A percentile compares a stretch with the other conserved stretches of the same genome.
Evolutionary conservation across 23 red algal genomes (phyloP).

Genomic region (Rhodosorus marinus): DNA sequence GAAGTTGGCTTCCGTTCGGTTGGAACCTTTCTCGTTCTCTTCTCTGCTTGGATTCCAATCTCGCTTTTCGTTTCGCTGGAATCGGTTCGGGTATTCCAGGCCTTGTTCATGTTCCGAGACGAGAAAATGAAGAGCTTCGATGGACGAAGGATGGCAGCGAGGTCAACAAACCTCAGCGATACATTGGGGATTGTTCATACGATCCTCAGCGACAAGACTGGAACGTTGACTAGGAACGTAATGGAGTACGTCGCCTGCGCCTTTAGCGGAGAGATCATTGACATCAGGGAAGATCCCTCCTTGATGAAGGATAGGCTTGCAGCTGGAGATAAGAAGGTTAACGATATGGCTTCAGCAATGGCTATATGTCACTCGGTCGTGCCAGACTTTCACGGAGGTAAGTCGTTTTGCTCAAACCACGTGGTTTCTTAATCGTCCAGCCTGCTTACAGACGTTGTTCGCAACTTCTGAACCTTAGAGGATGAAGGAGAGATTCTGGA

Average conservation of each 20-base stretch:
- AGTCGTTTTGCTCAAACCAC: no score
- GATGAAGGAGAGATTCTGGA: no score
- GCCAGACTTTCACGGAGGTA: no score
- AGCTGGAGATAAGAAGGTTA: no score
- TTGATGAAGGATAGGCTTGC: no score
- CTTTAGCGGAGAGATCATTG: conserved; percentile 22
- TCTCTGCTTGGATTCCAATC: conserved; percentile 61
- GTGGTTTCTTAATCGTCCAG: no score
- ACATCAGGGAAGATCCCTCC: conserved; percentile 16
- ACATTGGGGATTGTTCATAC: conserved; percentile 35
- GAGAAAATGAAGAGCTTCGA: conserved; percentile 28
- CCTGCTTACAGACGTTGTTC: no score
- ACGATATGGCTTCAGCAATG: conserved; percentile 47
- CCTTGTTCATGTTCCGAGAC: conserved; percentile 44
- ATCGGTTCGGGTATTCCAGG: conserved; percentile 55
- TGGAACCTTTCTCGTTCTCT: conserved; percentile 73
- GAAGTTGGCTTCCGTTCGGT: conserved; percentile 15
- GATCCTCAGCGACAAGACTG: conserved; percentile 76
- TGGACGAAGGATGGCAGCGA: conserved; percentile 9
- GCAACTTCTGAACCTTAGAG: no score
- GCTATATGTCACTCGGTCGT: conserved; percentile 76
- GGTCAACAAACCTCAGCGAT: conserved; percentile 56
- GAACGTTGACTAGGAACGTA: conserved; percentile 61
- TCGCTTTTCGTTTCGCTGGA: conserved; percentile 78
- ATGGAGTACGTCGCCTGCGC: conserved; percentile 57